Evolutionary conservation across 148 eudicot genomes (phyloP), one percentile per base, ranked within the genome.

Genomic region (Drosera capensis): DNA sequence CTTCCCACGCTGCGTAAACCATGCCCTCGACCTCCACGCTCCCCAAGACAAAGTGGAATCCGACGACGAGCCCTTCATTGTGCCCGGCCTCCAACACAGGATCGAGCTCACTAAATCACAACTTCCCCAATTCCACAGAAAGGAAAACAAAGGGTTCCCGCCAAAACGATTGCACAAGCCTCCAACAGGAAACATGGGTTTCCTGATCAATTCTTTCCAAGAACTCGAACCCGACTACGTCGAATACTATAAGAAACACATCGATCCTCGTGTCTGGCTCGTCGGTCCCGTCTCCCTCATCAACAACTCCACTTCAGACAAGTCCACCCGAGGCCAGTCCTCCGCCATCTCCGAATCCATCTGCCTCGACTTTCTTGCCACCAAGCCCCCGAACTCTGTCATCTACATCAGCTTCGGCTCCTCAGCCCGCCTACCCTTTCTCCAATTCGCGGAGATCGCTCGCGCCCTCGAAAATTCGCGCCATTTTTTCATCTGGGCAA

Each of bases 321-420:
- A 46, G 12, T 40, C 45, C 17, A 21, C 21, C 7, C 26, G 65
- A 40, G 52, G 52, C 13, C 52, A 57, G 25, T 26, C 47, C 20
- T 20, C 61, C 17, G 6, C 61, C 29, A 48, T 57, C 22, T 52
- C 39, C 3, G 53, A 57, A 14, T 38, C 22, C 13, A 5, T 5
- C 3, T 60, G 65, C 55, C 40, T 60, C 45, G 40, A 46, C 1
- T 60, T 57, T 52, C 58, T 60, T 7, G 17, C 28, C 23, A 41
- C 63, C 13, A 44, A 43, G 13, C 5, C 36, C 14, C 22, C 56
- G 36, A 29, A 54, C 22, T 52, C 48, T 2, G 58, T 60, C 16
- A 1, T 60, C 2, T 60, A 52, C 3, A 43, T 52, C 0, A 30
- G 65, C 39, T 60, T 60, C n/a, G 65, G 65, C 5, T 45, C 58